A percentile compares a stretch with the other conserved stretches of the same genome.
Evolutionary conservation across 2,329 filamentous ascomycete genomes (phyloP).

Genomic region (Penicillium verrucosum): DNA sequence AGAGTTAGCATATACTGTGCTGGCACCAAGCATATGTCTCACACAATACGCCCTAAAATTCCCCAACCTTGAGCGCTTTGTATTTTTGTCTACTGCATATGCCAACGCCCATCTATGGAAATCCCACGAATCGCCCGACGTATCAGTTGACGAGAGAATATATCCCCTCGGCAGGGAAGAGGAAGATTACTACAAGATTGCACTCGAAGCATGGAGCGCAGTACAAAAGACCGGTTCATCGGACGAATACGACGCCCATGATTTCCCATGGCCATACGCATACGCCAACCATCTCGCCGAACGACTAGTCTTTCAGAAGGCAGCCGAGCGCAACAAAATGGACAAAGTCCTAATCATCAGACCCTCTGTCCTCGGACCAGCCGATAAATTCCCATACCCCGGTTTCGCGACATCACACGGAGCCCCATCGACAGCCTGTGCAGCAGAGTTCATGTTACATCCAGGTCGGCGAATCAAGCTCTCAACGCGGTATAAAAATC

Average conservation of each 20-base stretch:
- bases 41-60: slow-evolving; percentile 22
- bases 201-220: slow-evolving; percentile 15
- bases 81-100: slow-evolving; percentile 22
- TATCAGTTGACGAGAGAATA: slow-evolving; percentile 16
- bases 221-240: slow-evolving; percentile 27
- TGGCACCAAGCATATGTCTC: slow-evolving; percentile 20
- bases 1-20: slow-evolving; percentile 18
- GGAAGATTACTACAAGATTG: slow-evolving; percentile 10
- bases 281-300: slow-evolving; percentile 11
- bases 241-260: slow-evolving; percentile 26
- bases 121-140: slow-evolving; percentile 11
- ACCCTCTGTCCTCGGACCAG: slow-evolving; percentile 24
- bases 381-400: slow-evolving; percentile 20
- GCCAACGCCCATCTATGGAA: slow-evolving; percentile 23
- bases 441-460: slow-evolving; percentile 21
- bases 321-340: slow-evolving; percentile 12
- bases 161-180: slow-evolving; percentile 12
- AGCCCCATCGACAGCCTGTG: slow-evolving; percentile 18
- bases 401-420: slow-evolving; percentile 19
- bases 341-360: slow-evolving; percentile 24
- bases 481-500: slow-evolving; percentile 17
- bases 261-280: slow-evolving; percentile 5
- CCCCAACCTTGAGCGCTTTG: slow-evolving; percentile 20
- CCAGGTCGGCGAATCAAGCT: slow-evolving; percentile 17
- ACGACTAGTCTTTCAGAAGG: slow-evolving; percentile 16